Evolutionary conservation across 768 basidiomycete genomes (phyloP).

Genomic region (Epithele typhae): DNA sequence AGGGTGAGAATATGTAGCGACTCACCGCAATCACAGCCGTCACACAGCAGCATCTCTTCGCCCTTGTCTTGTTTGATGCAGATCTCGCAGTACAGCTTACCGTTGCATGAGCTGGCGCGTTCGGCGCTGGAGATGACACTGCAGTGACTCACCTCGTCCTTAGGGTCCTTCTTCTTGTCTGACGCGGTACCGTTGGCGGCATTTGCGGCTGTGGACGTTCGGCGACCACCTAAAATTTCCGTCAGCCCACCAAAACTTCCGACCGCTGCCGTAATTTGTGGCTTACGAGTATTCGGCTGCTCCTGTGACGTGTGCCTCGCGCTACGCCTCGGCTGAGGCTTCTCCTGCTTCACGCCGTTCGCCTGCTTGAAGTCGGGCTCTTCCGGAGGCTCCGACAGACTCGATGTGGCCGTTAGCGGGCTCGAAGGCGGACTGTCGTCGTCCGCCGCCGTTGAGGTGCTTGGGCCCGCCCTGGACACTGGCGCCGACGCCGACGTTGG

Average conservation of each 20-base stretch:
- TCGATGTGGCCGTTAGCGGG: slow-evolving; percentile 73
- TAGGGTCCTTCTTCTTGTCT: slow-evolving; percentile 2
- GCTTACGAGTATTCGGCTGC: slow-evolving; percentile 25
- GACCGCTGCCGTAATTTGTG: too few species aligned
- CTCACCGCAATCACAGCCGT: slow-evolving; percentile 78
- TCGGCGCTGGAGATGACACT: too few species aligned
- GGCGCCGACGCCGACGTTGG: slow-evolving; percentile 2
- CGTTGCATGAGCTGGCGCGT: background rate
- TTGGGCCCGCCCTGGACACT: background rate
- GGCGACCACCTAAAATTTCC: slow-evolving; percentile 4
- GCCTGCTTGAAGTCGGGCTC: slow-evolving; percentile 61
- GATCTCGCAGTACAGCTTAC: slow-evolving; percentile 85
- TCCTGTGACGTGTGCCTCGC: slow-evolving; percentile 51
- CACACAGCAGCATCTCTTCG: slow-evolving; percentile 89
- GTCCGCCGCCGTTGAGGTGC: slow-evolving; percentile 25
- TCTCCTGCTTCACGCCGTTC: slow-evolving; percentile 34
- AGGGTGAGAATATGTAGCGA: slow-evolving; percentile 4
- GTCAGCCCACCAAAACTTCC: too few species aligned
- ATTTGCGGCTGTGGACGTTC: slow-evolving; percentile 8
- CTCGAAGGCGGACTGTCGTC: slow-evolving; percentile 63
- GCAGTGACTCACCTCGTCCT: slow-evolving; percentile 3
- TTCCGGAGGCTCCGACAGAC: slow-evolving; percentile 78
- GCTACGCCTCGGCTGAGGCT: slow-evolving; percentile 45
- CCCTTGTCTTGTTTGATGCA: slow-evolving; percentile 87
- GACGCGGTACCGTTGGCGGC: background rate